Base-by-base conservation (phyloP, 1,139 yeast genomes). In the Debaryomyces coudertii region DNA sequence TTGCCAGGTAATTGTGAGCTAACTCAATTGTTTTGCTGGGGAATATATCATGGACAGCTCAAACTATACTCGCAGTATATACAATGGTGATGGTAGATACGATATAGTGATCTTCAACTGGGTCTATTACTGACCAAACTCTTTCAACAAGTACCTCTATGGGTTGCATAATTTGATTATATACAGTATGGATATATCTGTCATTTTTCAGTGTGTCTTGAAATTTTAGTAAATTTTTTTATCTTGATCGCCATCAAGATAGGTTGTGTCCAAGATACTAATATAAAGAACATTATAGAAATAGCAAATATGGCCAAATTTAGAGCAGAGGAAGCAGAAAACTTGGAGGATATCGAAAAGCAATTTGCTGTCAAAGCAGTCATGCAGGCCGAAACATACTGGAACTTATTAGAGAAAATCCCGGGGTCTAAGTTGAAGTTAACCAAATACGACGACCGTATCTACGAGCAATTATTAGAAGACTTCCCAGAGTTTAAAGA, bases 301-400 rank as follows among this genome's bases (percentile, higher is more conserved):
- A 42, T 31, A 34, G 27, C 27, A 11, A 38, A 33, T 7, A 64
- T 63, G 68, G 52, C 66, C 28, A 55, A 56, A 55, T 73, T 77
- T 54, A 71, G 75, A 53, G 82, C 85, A 12, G 84, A 80, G 55
- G 70, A 67, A 47, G 83, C 85, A 15, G 85, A 80, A 45, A 80
- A 80, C 69, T 68, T 78, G 52, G 85, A 79, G 62, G 85, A 77
- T 54, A 89, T 93, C 61, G 98, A 92, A 69, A 88, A 83, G 79
- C 97, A 92, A 72, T 93, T 93, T 62, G 98, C 99, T 43, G 99
- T 95, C 53, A 90, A 89, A 71, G 99, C 98, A 7, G 99, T 95
- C 22, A 84, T 82, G 68, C 98, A 95, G 67, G 95, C 96, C 50
- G 95, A 89, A 65, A 85, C 97, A 2, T 95, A 93, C 78, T 93